Evolutionary conservation across 306 rosid species (phyloP), one percentile per base, ranked within the genome.

Genomic region (Gleditsia sinensis): DNA sequence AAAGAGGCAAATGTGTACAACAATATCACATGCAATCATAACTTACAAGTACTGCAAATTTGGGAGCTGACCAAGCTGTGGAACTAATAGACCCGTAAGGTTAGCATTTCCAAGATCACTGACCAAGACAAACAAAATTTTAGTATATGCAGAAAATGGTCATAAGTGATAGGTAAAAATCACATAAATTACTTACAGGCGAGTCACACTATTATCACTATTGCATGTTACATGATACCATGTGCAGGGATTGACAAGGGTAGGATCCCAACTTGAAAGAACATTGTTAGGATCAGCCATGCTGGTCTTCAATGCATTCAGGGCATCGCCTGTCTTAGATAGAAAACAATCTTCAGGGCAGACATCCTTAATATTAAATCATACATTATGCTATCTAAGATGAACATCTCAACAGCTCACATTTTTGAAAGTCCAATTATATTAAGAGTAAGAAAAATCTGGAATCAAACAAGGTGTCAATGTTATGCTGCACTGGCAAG

Each of bases 41-140:
- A 75, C 96, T 88, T 83, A 92, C 98, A 92, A 75, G 85, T 83
- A 85, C 71, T 88, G 85, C 75, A 92, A 83, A 62, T 81, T 85
- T 57, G 27, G 0, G 36, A 92, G 94, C 69, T 62, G 80, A 3
- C 92, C 96, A 79, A 92, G 96, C 36, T 88, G 71, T 36, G 85
- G 49, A 75, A 82, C 98, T 60, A 92, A 81, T 43, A 0, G 7
- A 63, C 97, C 94, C 23, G 92, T 42, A 67, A 92, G 88, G 79
- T 88, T 75, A 28, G 89, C 86, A 83, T 90, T 90, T 76, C 91
- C 94, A 72, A 92, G 94, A 81, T 86, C 85, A 79, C 98, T 92
- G 82, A 9, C 57, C 21, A 57, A 42, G 72, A 76, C 32, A 80
- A 73, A 65, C 2, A 0, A 10, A 16, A 42, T 36, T 23, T 54